Evolutionary conservation across 1,284 basidiomycete species (phyloP), one percentile per base, ranked within the genome.

Genomic region (Rhodotorula sp.): DNA sequence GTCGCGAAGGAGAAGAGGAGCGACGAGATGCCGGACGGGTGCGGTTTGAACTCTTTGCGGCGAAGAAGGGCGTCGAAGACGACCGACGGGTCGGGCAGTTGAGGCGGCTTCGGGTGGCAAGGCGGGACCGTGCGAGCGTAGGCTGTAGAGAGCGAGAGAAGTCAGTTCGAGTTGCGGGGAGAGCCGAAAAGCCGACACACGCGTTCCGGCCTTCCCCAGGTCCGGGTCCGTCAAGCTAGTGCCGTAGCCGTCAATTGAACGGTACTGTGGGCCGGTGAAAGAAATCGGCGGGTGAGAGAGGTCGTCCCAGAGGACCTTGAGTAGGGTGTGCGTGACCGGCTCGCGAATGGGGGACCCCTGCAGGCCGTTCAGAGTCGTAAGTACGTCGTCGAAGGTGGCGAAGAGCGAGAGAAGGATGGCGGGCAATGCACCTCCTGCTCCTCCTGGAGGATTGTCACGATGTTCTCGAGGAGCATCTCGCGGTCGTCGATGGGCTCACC

Each of bases 31-130:
- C 90, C 90, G 9, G 86, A 88, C 4, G 91, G 90, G 76, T 92
- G 91, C 66, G 86, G 81, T 7, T 84, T 84, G 77, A 90, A 90
- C 88, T 90, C 66, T 34, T 73, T 67, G 22, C 78, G 66, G 75
- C 82, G 85, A 64, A 90, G 82, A 13, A 92, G 85, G 1, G 88
- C 87, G 78, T 92, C 90, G 64, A 91, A 92, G 30, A 92, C 80
- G 19, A 92, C 82, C 7, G 88, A 89, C 13, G 90, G 81, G 79
- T 91, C 90, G 1, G 90, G 90, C 22, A 92, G 81, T 32, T 70
- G 64, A 36, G 64, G 58, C 32, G 61, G 57, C 47, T 66, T 64
- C 10, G 75, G 71, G 62, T 71, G 73, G 29, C 59, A n/a, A 3
- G 73, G 70, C 15, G 66, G 51, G 32, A 76, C 75, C 15, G 66